Percentiles rank a stretch among this genome's conserved stretches.
Evolutionary conservation across 2,329 filamentous ascomycete genomes (phyloP).

Genomic region (Simplicillium aogashimaense): DNA sequence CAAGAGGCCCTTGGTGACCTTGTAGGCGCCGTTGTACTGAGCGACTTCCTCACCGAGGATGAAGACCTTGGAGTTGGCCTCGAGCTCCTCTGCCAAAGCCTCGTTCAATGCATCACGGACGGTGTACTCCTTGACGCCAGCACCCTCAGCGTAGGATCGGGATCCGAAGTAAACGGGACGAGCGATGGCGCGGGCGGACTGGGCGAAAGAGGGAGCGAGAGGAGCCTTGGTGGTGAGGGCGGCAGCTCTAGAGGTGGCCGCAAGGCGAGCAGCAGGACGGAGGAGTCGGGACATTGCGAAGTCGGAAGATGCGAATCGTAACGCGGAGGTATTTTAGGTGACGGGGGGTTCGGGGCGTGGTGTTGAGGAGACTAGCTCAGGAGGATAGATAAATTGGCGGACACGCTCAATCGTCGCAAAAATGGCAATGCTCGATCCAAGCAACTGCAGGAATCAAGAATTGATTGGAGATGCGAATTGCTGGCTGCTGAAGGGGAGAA

Average conservation of each 20-base stretch:
- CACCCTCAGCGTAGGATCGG: conserved; percentile 42
- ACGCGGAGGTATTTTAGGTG: neutral
- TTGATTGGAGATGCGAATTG: neutral
- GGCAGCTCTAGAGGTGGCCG: conserved; percentile 29
- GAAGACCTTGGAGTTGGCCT: conserved; percentile 90
- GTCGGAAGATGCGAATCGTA: conserved; percentile 5
- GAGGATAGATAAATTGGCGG: neutral
- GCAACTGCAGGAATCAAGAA: neutral
- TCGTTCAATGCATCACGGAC: conserved; percentile 97
- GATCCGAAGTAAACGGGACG: conserved; percentile 27
- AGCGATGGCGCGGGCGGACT: conserved; percentile 25
- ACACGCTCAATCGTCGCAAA: neutral
- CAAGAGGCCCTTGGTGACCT: conserved; percentile 94
- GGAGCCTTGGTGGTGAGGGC: conserved; percentile 17
- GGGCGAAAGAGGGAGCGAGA: conserved; percentile 24
- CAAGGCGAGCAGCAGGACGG: conserved; percentile 39
- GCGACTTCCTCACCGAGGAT: conserved; percentile 96
- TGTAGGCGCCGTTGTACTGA: conserved; percentile 99
- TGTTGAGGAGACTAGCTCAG: neutral
- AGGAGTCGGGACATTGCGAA: conserved; percentile 39
- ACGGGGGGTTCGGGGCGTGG: neutral
- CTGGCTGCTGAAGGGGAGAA: neutral
- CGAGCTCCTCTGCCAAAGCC: conserved; percentile 94
- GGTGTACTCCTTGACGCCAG: conserved; percentile 80
- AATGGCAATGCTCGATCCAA: neutral